These are phyloP conservation scores for Spizellomyces sp. DNA, from an alignment of 192 early-diverging fungal species.

Conservation along the genomic window DNA sequence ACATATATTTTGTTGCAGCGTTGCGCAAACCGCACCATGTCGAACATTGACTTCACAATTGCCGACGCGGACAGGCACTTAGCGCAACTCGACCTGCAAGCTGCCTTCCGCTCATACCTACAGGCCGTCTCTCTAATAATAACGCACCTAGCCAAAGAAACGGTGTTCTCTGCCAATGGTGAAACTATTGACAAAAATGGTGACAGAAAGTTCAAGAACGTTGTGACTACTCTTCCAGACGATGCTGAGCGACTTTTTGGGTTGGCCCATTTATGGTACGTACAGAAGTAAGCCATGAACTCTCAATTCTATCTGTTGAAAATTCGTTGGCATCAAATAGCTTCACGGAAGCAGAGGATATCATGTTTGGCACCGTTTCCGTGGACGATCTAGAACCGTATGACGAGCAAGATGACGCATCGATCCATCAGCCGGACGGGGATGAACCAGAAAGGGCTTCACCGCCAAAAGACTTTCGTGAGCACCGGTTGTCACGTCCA, in stretches of 20 bases:
- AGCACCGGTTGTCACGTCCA: conserved; percentile 20
- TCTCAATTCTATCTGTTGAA: background rate
- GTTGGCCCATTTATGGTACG: conserved; percentile 29
- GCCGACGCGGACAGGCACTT: conserved; percentile 31
- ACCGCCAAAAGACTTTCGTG: conserved; percentile 15
- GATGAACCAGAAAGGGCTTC: background rate
- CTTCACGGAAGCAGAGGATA: conserved; percentile 30
- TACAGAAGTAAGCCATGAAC: background rate
- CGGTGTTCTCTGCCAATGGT: conserved; percentile 5
- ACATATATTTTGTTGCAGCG: too few species aligned
- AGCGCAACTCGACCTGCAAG: conserved; percentile 6
- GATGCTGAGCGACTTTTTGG: conserved; percentile 31
- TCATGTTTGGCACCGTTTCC: conserved; percentile 23
- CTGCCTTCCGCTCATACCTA: conserved; percentile 25
- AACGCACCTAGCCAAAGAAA: background rate
- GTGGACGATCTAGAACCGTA: conserved; percentile 25
- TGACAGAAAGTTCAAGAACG: conserved; percentile 16
- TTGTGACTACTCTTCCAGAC: conserved; percentile 6
- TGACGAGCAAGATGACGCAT: conserved; percentile 4
- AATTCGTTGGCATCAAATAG: conserved; percentile 2
- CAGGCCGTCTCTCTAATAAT: conserved; percentile 17
- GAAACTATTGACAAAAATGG: background rate
- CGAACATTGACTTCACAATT: conserved; percentile 24
- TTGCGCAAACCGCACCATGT: too few species aligned
- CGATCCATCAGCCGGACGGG: background rate